Evolutionary conservation across 2,329 filamentous ascomycete genomes (phyloP).

Genomic region (Fusarium vanettenii): DNA sequence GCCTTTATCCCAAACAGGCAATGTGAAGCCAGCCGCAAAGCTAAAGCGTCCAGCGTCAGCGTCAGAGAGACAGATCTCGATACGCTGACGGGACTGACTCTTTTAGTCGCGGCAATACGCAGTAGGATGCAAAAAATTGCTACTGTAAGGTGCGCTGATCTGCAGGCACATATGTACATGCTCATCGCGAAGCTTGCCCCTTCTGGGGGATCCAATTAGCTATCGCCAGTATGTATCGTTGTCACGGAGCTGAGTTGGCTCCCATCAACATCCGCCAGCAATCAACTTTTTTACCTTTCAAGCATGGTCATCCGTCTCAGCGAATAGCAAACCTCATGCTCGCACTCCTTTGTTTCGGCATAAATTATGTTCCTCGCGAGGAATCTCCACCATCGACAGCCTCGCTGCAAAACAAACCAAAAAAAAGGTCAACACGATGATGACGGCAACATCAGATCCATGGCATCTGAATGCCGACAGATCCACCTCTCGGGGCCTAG

Average conservation of each 20-base stretch:
- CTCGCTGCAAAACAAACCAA: slow-evolving; percentile 7
- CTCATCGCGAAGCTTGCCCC: background rate
- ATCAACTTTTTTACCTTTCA: background rate
- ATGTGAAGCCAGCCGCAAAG: background rate
- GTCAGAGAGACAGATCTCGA: slow-evolving; percentile 14
- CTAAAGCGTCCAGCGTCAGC: slow-evolving; percentile 12
- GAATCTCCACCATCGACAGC: background rate
- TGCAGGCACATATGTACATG: slow-evolving; percentile 1
- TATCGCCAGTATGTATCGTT: slow-evolving; percentile 3
- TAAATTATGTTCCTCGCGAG: background rate
- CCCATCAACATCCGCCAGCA: slow-evolving; percentile 1
- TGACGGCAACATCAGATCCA: slow-evolving; percentile 19
- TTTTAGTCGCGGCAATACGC: background rate
- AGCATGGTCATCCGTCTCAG: background rate
- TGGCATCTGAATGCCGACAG: slow-evolving; percentile 2
- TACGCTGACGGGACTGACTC: slow-evolving; percentile 1
- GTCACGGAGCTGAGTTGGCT: slow-evolving; percentile 1
- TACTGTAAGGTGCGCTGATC: slow-evolving; percentile 9
- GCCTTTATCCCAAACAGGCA: background rate
- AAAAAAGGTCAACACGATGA: background rate
- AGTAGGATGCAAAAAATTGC: slow-evolving; percentile 16
- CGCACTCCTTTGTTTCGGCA: slow-evolving; percentile 20
- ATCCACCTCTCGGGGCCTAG: slow-evolving; percentile 12
- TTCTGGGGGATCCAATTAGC: slow-evolving; percentile 15
- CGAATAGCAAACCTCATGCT: slow-evolving; percentile 13